A percentile compares a stretch with the other conserved stretches of the same genome.
Conservation (phyloP, 805 yeast species). For the Candida boleticola region DNA sequence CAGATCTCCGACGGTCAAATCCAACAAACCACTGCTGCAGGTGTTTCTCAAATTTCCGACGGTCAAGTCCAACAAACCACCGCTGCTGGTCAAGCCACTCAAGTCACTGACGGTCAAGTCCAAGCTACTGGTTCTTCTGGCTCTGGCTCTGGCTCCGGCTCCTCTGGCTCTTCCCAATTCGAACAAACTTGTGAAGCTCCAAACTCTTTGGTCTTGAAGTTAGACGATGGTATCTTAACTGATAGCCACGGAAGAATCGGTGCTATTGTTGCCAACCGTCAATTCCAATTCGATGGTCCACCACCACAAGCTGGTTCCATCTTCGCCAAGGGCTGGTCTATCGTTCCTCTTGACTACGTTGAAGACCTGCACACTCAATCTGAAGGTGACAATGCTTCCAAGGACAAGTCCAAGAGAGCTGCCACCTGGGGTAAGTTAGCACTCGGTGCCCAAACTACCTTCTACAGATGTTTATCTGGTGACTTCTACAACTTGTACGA, state of each 20-base stretch:
- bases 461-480: constrained; percentile 77
- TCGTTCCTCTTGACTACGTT: constrained; percentile 27
- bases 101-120: constrained; percentile 21
- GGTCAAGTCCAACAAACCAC: constrained; percentile 39
- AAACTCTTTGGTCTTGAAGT: constrained; percentile 54
- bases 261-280: constrained; percentile 77
- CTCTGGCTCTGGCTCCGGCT: constrained; percentile 14
- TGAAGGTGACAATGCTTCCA: constrained; percentile 5
- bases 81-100: constrained; percentile 17
- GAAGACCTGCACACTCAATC: background rate
- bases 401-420: constrained; percentile 5
- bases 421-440: constrained; percentile 53
- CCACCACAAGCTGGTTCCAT: constrained; percentile 77
- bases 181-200: constrained; percentile 42
- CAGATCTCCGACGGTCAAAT: constrained; percentile 47
- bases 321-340: constrained; percentile 61
- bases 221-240: constrained; percentile 49
- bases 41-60: constrained; percentile 25
- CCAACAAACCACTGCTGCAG: constrained; percentile 14
- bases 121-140: constrained; percentile 30
- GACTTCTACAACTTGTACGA: constrained; percentile 78
- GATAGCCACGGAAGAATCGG: constrained; percentile 70
- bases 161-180: constrained; percentile 25
- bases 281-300: constrained; percentile 75
- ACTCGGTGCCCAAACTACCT: constrained; percentile 56